These are phyloP conservation scores for Davidsoniella neocaledoniae DNA, from an alignment of 2,329 filamentous ascomycete species.

Conservation along the genomic window DNA sequence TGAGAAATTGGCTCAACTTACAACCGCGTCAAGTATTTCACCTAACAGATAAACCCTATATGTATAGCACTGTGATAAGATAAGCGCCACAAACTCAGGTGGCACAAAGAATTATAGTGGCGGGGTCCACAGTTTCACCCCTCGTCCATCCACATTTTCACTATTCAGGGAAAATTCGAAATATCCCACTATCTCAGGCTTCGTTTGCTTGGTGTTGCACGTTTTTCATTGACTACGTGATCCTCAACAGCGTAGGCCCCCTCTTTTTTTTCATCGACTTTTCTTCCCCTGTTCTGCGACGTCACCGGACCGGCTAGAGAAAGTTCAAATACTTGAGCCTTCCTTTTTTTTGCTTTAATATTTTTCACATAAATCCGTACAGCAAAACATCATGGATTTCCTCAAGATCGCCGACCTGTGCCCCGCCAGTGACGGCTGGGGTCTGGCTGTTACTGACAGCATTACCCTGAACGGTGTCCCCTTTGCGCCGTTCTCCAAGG, in stretches of 20 bases:
- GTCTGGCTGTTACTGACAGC: conserved; percentile 64
- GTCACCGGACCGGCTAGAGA: neutral
- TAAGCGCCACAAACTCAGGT: neutral
- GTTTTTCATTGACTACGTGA: conserved; percentile 2
- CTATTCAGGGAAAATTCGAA: conserved; percentile 10
- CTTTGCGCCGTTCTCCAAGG: conserved; percentile 96
- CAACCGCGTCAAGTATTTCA: too few relatives aligned
- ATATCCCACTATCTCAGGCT: conserved; percentile 5
- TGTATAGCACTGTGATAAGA: neutral
- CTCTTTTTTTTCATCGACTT: conserved; percentile 1
- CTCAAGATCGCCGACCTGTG: conserved; percentile 53
- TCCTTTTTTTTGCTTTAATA: neutral
- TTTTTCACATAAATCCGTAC: neutral
- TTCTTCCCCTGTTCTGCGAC: neutral
- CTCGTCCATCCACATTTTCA: conserved; percentile 12
- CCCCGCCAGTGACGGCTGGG: conserved; percentile 70
- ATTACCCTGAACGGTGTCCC: conserved; percentile 88
- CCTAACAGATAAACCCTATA: neutral
- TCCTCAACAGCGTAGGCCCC: neutral
- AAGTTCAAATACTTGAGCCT: neutral
- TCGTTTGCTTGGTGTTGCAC: neutral
- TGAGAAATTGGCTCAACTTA: neutral
- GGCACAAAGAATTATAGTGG: too few relatives aligned
- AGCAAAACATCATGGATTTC: conserved; percentile 19
- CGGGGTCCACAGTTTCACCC: conserved; percentile 2